Conservation (phyloP, 2,329 filamentous ascomycete genomes). For the Trichoderma koningiopsis region DNA sequence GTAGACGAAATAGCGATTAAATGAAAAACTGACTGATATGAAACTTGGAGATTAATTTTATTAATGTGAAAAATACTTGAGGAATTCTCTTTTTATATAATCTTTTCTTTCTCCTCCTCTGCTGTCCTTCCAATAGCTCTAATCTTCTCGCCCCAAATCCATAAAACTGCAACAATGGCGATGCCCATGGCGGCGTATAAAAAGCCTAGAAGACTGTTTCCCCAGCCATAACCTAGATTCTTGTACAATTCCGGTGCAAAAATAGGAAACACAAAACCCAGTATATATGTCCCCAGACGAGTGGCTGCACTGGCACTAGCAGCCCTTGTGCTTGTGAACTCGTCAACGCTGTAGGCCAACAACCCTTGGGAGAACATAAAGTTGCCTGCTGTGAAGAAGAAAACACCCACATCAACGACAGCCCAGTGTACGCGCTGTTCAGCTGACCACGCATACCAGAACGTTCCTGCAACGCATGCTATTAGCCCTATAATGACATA, state of each 20-base stretch:
- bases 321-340: background rate
- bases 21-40: too few relatives aligned
- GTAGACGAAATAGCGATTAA: too few relatives aligned
- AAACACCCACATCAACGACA: constrained; percentile 48
- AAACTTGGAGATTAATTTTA: too few relatives aligned
- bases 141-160: background rate
- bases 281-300: background rate
- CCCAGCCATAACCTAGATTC: background rate
- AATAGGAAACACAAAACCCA: background rate
- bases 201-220: background rate
- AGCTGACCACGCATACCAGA: constrained; percentile 50
- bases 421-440: constrained; percentile 57
- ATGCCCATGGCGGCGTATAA: background rate
- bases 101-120: background rate
- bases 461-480: constrained; percentile 42
- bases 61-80: too few relatives aligned
- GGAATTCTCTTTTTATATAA: background rate
- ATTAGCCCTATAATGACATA: background rate
- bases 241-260: background rate
- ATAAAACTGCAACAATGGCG: background rate
- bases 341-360: background rate
- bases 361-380: background rate
- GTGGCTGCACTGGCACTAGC: background rate
- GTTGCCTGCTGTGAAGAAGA: background rate
- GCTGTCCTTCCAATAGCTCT: background rate